Evolutionary conservation across 805 yeast species (phyloP).

Genomic region (Ogataea corticis): DNA sequence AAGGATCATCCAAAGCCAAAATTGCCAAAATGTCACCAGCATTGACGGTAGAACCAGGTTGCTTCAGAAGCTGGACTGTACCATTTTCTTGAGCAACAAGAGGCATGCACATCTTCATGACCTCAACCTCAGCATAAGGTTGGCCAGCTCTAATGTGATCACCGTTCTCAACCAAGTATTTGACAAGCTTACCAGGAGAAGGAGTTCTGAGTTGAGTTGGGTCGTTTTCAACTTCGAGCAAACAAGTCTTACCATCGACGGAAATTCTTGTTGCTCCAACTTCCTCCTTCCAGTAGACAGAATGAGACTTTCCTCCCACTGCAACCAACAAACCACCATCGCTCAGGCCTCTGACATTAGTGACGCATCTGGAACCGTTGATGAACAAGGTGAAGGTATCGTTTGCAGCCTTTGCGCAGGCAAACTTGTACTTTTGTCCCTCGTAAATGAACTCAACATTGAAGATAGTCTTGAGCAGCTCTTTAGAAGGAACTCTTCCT

Average conservation of each 20-base stretch:
- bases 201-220: slow-evolving; percentile 99
- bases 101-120: slow-evolving; percentile 99
- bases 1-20: slow-evolving; percentile 91
- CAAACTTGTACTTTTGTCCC: slow-evolving; percentile 88
- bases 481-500: slow-evolving; percentile 92
- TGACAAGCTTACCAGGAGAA: slow-evolving; percentile 97
- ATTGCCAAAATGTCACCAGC: slow-evolving; percentile 98
- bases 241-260: slow-evolving; percentile 92
- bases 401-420: slow-evolving; percentile 88
- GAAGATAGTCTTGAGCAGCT: slow-evolving; percentile 78
- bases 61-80: slow-evolving; percentile 86
- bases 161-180: slow-evolving; percentile 91
- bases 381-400: slow-evolving; percentile 87
- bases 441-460: slow-evolving; percentile 96
- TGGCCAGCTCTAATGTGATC: slow-evolving; percentile 91
- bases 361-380: slow-evolving; percentile 88
- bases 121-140: slow-evolving; percentile 97
- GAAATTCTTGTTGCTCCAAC: slow-evolving; percentile 92
- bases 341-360: slow-evolving; percentile 82
- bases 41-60: slow-evolving; percentile 95
- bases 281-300: slow-evolving; percentile 97
- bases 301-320: slow-evolving; percentile 89
- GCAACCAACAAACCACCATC: slow-evolving; percentile 94
- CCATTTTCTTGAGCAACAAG: slow-evolving; percentile 93
- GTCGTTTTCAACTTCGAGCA: slow-evolving; percentile 92